Evolutionary conservation across 164 flowering plant genomes (phyloP), one percentile per base, ranked within the genome.

Genomic region (Annona squamosa): DNA sequence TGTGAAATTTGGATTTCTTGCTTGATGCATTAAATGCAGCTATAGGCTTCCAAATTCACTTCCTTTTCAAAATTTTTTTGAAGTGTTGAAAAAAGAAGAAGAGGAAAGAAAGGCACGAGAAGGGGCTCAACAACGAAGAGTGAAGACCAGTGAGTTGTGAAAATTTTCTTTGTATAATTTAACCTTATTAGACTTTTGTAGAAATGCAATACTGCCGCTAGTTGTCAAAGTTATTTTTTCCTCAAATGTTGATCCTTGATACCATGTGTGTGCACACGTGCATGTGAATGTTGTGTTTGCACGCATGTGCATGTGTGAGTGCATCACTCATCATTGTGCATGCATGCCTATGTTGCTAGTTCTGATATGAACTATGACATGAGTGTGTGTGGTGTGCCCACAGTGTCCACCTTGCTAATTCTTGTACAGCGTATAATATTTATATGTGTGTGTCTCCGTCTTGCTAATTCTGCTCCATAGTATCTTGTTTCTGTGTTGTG

Each of bases 11-110:
- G 45, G 57, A 12, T 46, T 68, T 47, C 13, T 68, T 46, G 70
- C 6, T 46, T 68, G 45, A 41, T 46, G 26, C 70, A 68, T 68
- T 12, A 47, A 47, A 68, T 68, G 70, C 52, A 44, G 4, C 26
- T 45, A 0, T 65, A 12, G 13, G 13, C 59, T 65, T n/a, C 37
- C 18, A 17, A 63, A 63, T 2, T 63, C 41, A 63, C 17, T 63
- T 16, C 37, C 5, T 63, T 63, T 63, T 63, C 37, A 26, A 26
- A 63, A 66, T 12, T 72, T 74, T 72, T 41, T 4, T 44, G 42
- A 74, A 92, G 98, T 82, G 76, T 85, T 90, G 42, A 89, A 92
- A 85, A 88, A 91, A 85, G 97, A 91, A 81, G 96, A 90, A 81
- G 92, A 91, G 83, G 92, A 90, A 86, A 83, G 81, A 79, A 88